Conservation (phyloP, 192 early-diverging fungal genomes). For the Gaertneriomyces sp. region DNA sequence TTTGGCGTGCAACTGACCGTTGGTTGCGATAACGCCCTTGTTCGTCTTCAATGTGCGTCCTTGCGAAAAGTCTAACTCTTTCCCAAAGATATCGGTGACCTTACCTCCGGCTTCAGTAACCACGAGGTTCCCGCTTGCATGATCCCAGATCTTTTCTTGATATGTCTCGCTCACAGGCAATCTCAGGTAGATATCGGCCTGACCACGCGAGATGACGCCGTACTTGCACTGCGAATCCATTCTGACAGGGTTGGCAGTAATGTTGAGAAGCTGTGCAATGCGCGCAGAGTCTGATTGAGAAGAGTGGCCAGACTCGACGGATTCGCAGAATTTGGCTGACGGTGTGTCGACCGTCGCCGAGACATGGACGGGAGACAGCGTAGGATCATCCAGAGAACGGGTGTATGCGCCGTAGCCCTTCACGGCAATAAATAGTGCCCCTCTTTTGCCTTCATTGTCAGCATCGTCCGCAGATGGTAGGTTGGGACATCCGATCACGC, state of each 20-base stretch:
- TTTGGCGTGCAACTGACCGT: constrained; percentile 62
- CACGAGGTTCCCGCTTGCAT: constrained; percentile 86
- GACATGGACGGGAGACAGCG: constrained; percentile 53
- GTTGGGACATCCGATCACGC: constrained; percentile 82
- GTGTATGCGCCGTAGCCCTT: constrained; percentile 84
- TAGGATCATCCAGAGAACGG: neutral
- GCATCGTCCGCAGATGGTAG: constrained; percentile 50
- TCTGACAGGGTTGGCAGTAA: constrained; percentile 71
- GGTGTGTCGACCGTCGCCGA: constrained; percentile 45
- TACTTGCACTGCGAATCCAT: constrained; percentile 99
- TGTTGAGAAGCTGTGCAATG: constrained; percentile 75
- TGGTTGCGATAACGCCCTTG: constrained; percentile 85
- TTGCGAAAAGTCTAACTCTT: constrained; percentile 82
- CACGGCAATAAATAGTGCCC: constrained; percentile 82
- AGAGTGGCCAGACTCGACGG: constrained; percentile 88
- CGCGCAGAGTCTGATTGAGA: constrained; percentile 74
- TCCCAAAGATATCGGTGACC: constrained; percentile 77
- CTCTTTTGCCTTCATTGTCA: constrained; percentile 63
- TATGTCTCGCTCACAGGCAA: constrained; percentile 76
- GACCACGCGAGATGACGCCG: constrained; percentile 81
- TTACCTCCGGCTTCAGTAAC: constrained; percentile 91
- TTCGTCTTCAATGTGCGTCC: constrained; percentile 81
- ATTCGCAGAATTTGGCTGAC: constrained; percentile 87
- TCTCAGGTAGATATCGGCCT: constrained; percentile 90
- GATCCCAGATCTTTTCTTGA: constrained; percentile 99